Conservation (phyloP, 2,329 filamentous ascomycete genomes). For the Trichoderma sp. region DNA sequence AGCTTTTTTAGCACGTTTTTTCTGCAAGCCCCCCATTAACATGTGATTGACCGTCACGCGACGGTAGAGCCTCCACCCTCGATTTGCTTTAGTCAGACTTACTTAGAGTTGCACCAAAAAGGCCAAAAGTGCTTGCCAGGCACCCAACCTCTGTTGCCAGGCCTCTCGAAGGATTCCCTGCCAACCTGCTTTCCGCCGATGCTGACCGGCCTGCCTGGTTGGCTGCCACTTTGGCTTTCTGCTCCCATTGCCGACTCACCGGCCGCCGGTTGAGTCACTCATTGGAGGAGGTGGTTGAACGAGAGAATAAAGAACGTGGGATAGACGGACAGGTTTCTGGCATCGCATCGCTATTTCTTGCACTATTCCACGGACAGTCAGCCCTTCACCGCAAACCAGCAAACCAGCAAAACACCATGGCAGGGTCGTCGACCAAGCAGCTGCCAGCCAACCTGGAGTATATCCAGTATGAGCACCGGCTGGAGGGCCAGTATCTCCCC, state of each 20-base stretch:
- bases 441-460: conserved; percentile 55
- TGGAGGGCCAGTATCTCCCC: conserved; percentile 69
- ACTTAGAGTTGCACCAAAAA: not conserved
- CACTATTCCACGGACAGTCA: not conserved
- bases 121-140: not conserved
- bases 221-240: conserved; percentile 10
- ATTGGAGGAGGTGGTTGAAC: not conserved
- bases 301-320: not conserved
- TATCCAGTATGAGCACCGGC: conserved; percentile 61
- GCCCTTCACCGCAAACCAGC: not conserved
- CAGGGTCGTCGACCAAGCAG: conserved; percentile 34
- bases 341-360: not conserved
- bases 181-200: conserved; percentile 8
- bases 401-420: conserved; percentile 34
- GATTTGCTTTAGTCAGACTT: not conserved
- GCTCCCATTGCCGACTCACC: conserved; percentile 13
- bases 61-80: conserved; percentile 5
- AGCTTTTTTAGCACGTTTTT: not conserved
- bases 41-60: conserved; percentile 22
- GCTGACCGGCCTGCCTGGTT: conserved; percentile 17
- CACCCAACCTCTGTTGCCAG: not conserved
- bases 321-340: not conserved
- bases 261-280: conserved; percentile 14
- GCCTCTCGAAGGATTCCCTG: not conserved
- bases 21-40: not conserved